Conservation (phyloP, 129 eudicot species). For the Helianthus tuberosus region DNA sequence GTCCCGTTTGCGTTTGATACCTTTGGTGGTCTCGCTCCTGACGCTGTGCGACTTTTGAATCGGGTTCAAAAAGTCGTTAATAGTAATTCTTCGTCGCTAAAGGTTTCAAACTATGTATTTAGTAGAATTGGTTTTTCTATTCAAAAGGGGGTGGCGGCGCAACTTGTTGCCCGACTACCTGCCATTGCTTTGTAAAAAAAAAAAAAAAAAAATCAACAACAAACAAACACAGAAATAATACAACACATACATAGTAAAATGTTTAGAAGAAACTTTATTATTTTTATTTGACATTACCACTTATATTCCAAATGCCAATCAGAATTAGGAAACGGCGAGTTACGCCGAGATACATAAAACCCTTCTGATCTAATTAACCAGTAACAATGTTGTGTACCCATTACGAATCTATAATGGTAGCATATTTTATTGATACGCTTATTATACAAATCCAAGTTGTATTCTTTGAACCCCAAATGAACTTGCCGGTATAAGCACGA, state of each 20-base stretch:
- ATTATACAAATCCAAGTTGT: neutral
- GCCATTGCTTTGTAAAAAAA: too few species aligned
- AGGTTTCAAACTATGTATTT: too few species aligned
- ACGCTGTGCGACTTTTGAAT: too few species aligned
- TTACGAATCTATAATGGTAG: neutral
- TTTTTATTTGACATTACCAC: neutral
- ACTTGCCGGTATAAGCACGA: neutral
- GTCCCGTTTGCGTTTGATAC: too few species aligned
- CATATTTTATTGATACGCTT: neutral
- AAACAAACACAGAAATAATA: too few species aligned
- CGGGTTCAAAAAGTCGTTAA: too few species aligned
- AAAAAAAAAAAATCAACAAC: too few species aligned
- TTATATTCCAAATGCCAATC: neutral
- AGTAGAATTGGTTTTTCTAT: too few species aligned
- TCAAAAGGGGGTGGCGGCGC: too few species aligned
- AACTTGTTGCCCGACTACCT: too few species aligned
- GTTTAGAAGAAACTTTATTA: neutral
- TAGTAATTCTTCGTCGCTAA: too few species aligned
- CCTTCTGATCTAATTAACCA: neutral
- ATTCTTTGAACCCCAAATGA: neutral
- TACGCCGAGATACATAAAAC: neutral
- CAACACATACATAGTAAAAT: neutral
- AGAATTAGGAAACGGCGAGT: slow-evolving; percentile 4
- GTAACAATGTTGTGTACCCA: neutral
- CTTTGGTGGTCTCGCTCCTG: too few species aligned